Conservation (phyloP, 441 rosid genomes). For the Hura crepitans region DNA sequence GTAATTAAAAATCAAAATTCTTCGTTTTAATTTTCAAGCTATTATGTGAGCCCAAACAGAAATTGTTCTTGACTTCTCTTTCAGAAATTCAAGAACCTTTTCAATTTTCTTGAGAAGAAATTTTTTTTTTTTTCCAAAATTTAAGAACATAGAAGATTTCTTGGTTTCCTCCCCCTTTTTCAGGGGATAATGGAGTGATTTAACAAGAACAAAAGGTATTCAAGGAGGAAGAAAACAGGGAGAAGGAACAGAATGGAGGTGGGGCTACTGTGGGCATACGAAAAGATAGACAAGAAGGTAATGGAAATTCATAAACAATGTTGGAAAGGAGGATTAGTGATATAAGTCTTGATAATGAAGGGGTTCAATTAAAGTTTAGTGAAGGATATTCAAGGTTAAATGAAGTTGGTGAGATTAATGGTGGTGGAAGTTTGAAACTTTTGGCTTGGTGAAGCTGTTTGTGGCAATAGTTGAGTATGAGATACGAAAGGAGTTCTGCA, state of each 20-base stretch:
- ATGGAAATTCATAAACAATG: slow-evolving; percentile 6
- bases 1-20: too few relatives aligned
- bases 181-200: not conserved
- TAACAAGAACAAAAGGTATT: not conserved
- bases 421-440: slow-evolving; percentile 27
- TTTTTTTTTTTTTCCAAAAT: not conserved
- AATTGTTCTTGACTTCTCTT: too few relatives aligned
- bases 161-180: not conserved
- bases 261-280: slow-evolving; percentile 18
- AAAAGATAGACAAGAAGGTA: slow-evolving; percentile 11
- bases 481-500: slow-evolving; percentile 5
- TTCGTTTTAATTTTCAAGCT: too few relatives aligned
- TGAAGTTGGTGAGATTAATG: slow-evolving; percentile 23
- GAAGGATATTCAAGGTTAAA: slow-evolving; percentile 27
- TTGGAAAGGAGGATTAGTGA: slow-evolving; percentile 12
- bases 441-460: slow-evolving; percentile 23
- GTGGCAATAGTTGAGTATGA: slow-evolving; percentile 13
- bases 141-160: not conserved
- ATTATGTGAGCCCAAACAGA: too few relatives aligned
- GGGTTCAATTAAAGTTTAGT: slow-evolving; percentile 21
- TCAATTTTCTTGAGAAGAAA: too few relatives aligned
- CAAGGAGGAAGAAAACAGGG: not conserved
- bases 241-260: slow-evolving; percentile 24
- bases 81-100: too few relatives aligned
- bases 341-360: slow-evolving; percentile 14